phyloP scores from a whole-genome alignment of 2,329 filamentous ascomycete species.

The Corniculantispora saksenae region DNA sequence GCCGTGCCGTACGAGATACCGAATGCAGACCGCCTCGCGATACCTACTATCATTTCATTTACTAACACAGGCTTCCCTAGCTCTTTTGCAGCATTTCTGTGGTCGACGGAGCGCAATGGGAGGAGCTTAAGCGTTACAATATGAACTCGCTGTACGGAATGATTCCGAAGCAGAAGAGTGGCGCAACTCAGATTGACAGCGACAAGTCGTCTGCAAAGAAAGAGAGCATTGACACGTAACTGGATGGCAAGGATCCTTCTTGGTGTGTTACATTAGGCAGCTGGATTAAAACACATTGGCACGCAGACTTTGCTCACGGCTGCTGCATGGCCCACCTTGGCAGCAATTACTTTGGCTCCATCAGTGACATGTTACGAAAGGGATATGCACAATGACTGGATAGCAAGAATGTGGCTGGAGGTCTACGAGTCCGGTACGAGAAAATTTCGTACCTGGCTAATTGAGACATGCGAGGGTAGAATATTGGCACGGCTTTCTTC shows the following conservation, averaged over 20 bases:
- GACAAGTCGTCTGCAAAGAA: not conserved
- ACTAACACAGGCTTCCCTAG: slow-evolving; percentile 41
- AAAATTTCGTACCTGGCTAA: not conserved
- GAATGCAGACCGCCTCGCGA: not conserved
- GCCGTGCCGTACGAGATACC: not conserved
- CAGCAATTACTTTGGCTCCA: not conserved
- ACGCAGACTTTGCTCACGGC: not conserved
- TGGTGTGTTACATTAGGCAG: slow-evolving; percentile 9
- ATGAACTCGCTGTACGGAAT: slow-evolving; percentile 68
- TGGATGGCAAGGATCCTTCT: not conserved
- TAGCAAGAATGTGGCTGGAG: not conserved
- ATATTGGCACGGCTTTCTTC: not conserved
- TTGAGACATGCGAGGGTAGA: not conserved
- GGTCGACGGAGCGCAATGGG: slow-evolving; percentile 69
- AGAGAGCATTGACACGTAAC: not conserved
- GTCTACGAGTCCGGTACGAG: not conserved
- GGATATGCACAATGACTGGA: not conserved
- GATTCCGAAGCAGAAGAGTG: slow-evolving; percentile 22
- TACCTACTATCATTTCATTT: not conserved
- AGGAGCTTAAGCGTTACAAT: slow-evolving; percentile 75
- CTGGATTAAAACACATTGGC: not conserved
- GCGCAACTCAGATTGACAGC: not conserved
- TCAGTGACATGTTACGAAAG: not conserved
- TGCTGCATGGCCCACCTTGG: slow-evolving; percentile 7
- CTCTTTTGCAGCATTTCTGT: slow-evolving; percentile 78